These are phyloP conservation scores for Brasenia schreberi DNA, from an alignment of 164 flowering plant species.

Conservation along the genomic window DNA sequence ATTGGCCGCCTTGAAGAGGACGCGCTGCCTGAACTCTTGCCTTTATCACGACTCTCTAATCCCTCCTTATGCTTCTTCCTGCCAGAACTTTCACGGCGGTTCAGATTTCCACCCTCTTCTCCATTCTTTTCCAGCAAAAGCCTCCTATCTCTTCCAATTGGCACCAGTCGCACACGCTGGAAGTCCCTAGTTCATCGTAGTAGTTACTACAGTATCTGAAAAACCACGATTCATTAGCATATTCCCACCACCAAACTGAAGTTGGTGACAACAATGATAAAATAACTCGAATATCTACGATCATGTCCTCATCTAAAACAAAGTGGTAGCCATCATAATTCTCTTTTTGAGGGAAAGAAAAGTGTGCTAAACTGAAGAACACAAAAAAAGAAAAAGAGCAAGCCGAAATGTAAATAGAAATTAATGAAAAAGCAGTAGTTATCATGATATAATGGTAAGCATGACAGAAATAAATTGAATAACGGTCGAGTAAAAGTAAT, in stretches of 20 bases:
- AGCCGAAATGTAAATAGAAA: too few relatives aligned
- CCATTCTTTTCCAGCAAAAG: slow-evolving; percentile 21
- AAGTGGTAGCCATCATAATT: too few relatives aligned
- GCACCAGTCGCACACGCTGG: slow-evolving; percentile 82
- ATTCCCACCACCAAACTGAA: background rate
- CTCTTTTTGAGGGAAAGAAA: too few relatives aligned
- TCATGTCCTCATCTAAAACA: too few relatives aligned
- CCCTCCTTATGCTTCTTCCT: slow-evolving; percentile 12
- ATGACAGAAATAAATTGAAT: too few relatives aligned
- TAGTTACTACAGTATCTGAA: slow-evolving; percentile 87
- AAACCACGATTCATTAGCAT: background rate
- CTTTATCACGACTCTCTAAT: slow-evolving; percentile 21
- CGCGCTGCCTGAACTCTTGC: slow-evolving; percentile 25
- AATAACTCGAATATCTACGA: too few relatives aligned
- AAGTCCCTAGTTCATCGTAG: slow-evolving; percentile 35
- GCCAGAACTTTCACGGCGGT: slow-evolving; percentile 13
- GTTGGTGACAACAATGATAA: background rate
- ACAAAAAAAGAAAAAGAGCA: too few relatives aligned
- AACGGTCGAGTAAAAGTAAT: too few relatives aligned
- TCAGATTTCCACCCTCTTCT: slow-evolving; percentile 7
- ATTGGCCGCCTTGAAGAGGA: slow-evolving; percentile 58
- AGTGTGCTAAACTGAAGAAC: too few relatives aligned
- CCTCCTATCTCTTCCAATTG: slow-evolving; percentile 39
- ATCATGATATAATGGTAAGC: too few relatives aligned
- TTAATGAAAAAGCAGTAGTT: too few relatives aligned